Percentiles rank a stretch among this genome's conserved stretches.
Conservation (phyloP, 78 protist species). For the Cavenderia fasciculata region DNA sequence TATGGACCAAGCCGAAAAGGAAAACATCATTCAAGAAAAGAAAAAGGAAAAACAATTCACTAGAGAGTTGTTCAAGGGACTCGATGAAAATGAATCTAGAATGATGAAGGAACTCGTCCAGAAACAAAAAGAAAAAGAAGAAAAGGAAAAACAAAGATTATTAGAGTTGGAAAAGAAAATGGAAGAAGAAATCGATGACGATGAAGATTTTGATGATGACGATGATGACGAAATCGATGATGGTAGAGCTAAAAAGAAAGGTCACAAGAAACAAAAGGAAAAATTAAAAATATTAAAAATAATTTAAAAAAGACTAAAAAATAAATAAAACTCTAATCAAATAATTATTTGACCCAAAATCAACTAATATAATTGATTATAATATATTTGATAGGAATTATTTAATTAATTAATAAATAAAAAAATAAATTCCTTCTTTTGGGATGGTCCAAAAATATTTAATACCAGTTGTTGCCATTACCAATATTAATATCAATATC, state of each 20-base stretch:
- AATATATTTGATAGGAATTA: too few relatives aligned
- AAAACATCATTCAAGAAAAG: too few relatives aligned
- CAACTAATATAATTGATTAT: too few relatives aligned
- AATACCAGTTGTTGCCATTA: too few relatives aligned
- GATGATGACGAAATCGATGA: slow-evolving; percentile 11
- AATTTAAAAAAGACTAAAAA: too few relatives aligned
- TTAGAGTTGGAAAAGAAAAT: not conserved
- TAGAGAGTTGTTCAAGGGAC: slow-evolving; percentile 11
- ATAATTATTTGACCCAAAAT: too few relatives aligned
- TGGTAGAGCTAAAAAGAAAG: slow-evolving; percentile 5
- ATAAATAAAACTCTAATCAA: too few relatives aligned
- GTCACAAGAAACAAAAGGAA: not conserved
- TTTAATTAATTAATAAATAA: too few relatives aligned
- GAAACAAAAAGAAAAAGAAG: not conserved
- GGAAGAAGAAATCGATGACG: not conserved
- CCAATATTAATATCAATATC: too few relatives aligned
- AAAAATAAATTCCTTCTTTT: too few relatives aligned
- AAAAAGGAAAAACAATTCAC: not conserved
- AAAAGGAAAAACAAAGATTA: not conserved
- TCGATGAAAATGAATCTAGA: not conserved
- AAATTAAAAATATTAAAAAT: too few relatives aligned
- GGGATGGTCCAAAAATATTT: too few relatives aligned
- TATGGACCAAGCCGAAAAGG: not conserved
- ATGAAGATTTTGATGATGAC: not conserved
- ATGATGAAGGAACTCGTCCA: not conserved